A percentile compares a stretch with the other conserved stretches of the same genome.
Evolutionary conservation across 2,329 filamentous ascomycete species (phyloP).

Genomic region (Aspergillus sp.): DNA sequence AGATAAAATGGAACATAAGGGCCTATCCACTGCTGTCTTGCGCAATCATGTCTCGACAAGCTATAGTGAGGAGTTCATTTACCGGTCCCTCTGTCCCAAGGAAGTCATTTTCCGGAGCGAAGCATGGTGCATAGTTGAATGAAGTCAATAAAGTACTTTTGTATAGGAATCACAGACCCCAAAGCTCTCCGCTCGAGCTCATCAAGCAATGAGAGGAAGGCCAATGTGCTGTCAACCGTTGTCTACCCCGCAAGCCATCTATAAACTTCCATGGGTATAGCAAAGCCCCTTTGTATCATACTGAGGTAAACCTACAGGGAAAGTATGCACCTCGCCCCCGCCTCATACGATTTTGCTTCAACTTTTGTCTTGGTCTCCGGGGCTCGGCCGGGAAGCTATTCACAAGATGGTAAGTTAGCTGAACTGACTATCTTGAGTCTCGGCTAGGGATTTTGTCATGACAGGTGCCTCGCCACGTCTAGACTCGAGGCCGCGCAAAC

Average conservation of each 20-base stretch:
- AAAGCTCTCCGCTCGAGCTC: not conserved
- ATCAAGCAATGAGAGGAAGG: not conserved
- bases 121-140: not conserved
- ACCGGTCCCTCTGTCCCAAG: no score
- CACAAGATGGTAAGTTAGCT: not conserved
- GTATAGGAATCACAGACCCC: no score
- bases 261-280: not conserved
- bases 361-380: not conserved
- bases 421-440: not conserved
- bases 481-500: not conserved
- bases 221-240: not conserved
- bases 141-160: not conserved
- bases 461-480: not conserved
- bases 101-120: no score
- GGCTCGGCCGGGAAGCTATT: conserved; percentile 1
- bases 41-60: no score
- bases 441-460: not conserved
- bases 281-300: not conserved
- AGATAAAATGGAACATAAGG: no score
- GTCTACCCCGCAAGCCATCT: conserved; percentile 9
- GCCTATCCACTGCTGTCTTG: no score
- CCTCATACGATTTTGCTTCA: not conserved
- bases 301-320: conserved; percentile 1
- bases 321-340: conserved; percentile 5
- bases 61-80: no score